phyloP scores from a whole-genome alignment of 1,139 yeast genomes.

The Pichia kudriavzevii region DNA sequence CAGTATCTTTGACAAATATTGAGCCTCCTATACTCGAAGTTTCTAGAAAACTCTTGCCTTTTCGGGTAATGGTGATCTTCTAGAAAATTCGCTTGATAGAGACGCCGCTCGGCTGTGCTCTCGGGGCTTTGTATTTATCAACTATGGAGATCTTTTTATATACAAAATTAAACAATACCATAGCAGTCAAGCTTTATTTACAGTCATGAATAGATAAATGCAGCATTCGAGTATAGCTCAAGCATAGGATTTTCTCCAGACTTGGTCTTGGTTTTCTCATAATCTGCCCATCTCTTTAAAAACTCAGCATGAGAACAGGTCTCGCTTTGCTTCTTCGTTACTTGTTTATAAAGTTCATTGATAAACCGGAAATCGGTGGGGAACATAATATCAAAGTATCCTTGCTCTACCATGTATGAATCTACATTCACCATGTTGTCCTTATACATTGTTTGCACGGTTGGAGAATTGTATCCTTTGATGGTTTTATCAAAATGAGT shows the following conservation, averaged over 20 bases:
- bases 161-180: background rate
- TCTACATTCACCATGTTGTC: slow-evolving; percentile 62
- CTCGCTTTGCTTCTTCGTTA: slow-evolving; percentile 54
- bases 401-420: slow-evolving; percentile 76
- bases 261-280: slow-evolving; percentile 59
- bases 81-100: no score
- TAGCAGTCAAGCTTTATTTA: background rate
- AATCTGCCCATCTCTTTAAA: slow-evolving; percentile 64
- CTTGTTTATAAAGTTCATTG: slow-evolving; percentile 53
- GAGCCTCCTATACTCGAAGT: background rate
- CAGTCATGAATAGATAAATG: slow-evolving; percentile 45
- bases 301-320: slow-evolving; percentile 59
- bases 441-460: slow-evolving; percentile 71
- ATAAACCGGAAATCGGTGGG: slow-evolving; percentile 71
- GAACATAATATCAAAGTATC: slow-evolving; percentile 80
- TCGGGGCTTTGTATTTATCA: no score
- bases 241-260: slow-evolving; percentile 87
- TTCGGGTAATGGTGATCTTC: no score
- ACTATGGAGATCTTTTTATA: no score
- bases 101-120: no score
- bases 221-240: slow-evolving; percentile 69
- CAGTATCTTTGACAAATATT: background rate
- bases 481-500: slow-evolving; percentile 54
- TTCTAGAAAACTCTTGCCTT: slow-evolving; percentile 5
- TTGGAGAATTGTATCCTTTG: slow-evolving; percentile 68